Evolutionary conservation across 352 stramenopile genomes (phyloP).

Genomic region (Phytopythium boreale): DNA sequence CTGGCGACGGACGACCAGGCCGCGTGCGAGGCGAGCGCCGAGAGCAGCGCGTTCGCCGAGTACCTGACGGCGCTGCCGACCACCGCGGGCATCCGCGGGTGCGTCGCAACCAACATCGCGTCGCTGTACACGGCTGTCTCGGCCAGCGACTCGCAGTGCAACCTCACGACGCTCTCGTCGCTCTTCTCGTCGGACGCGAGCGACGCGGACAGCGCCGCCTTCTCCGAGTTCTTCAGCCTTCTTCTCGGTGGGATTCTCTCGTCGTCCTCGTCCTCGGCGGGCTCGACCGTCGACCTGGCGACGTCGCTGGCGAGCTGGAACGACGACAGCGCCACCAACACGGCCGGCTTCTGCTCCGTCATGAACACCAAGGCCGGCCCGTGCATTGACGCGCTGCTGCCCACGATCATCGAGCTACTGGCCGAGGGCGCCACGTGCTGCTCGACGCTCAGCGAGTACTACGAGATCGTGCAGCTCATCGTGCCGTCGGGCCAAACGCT

Average conservation of each 20-base stretch:
- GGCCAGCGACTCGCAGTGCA: conserved; percentile 31
- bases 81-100: conserved; percentile 43
- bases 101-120: conserved; percentile 48
- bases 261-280: conserved; percentile 10
- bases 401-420: conserved; percentile 34
- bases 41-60: conserved; percentile 34
- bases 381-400: conserved; percentile 42
- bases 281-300: conserved; percentile 18
- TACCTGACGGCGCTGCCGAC: conserved; percentile 43
- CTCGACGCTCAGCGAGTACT: conserved; percentile 35
- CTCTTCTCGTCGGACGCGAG: conserved; percentile 27
- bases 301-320: conserved; percentile 34
- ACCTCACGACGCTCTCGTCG: conserved; percentile 43
- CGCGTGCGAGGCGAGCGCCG: conserved; percentile 37
- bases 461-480: conserved; percentile 46
- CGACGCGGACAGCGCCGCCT: conserved; percentile 27
- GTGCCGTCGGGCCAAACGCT: conserved; percentile 41
- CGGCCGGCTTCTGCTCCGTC: conserved; percentile 44
- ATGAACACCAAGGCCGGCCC: conserved; percentile 53
- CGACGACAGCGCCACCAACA: conserved; percentile 28
- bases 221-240: conserved; percentile 38
- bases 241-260: conserved; percentile 29
- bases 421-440: conserved; percentile 52
- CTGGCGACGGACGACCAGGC: conserved; percentile 24
- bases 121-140: conserved; percentile 35